These are phyloP conservation scores for Wickerhamomyces bovis DNA, from an alignment of 805 yeast species.

Conservation along the genomic window DNA sequence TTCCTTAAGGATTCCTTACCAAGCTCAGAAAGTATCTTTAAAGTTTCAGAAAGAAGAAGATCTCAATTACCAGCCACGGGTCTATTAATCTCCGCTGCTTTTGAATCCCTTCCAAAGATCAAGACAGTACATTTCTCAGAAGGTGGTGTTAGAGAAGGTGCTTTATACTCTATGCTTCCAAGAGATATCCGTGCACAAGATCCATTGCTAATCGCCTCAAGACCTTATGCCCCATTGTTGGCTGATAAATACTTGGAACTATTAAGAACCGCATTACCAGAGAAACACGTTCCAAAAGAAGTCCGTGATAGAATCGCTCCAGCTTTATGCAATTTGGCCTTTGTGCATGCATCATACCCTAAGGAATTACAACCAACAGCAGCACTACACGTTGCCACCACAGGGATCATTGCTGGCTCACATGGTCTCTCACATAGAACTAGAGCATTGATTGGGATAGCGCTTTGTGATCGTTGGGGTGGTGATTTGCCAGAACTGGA, in stretches of 20 bases:
- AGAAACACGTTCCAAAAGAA: conserved; percentile 48
- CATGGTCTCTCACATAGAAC: conserved; percentile 71
- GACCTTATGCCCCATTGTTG: conserved; percentile 65
- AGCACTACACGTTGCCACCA: conserved; percentile 63
- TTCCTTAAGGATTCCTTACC: conserved; percentile 45
- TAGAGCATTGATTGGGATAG: conserved; percentile 66
- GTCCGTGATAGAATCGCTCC: conserved; percentile 56
- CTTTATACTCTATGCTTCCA: conserved; percentile 56
- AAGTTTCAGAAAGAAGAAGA: conserved; percentile 61
- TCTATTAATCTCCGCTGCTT: conserved; percentile 52
- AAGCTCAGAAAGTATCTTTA: conserved; percentile 41
- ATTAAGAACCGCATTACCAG: conserved; percentile 53
- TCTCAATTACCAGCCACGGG: conserved; percentile 68
- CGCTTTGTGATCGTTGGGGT: conserved; percentile 78
- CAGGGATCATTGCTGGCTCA: conserved; percentile 70
- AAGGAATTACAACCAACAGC: conserved; percentile 73
- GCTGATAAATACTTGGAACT: conserved; percentile 51
- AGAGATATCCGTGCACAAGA: conserved; percentile 54
- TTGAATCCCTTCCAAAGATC: conserved; percentile 53
- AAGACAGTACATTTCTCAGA: conserved; percentile 64
- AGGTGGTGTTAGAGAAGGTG: conserved; percentile 78
- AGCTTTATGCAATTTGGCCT: conserved; percentile 68
- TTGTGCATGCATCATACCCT: conserved; percentile 72
- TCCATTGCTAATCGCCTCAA: conserved; percentile 62
- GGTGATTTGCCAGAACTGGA: conserved; percentile 62